Base-by-base conservation (phyloP, 1,139 yeast species). In the Saccharomycopsis hybrid region DNA sequence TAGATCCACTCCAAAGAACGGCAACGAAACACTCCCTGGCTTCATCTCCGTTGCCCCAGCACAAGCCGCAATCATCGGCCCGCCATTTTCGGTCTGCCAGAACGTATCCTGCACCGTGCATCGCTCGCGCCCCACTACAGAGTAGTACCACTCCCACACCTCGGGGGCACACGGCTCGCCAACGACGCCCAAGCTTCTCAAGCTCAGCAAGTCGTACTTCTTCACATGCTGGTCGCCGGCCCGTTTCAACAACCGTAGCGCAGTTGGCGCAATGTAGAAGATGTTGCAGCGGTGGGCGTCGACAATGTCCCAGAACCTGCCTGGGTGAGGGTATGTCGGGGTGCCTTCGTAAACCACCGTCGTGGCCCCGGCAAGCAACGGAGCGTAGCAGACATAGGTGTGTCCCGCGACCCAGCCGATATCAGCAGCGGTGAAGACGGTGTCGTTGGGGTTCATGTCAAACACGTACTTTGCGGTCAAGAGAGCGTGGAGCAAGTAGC, bases 391-490 rank as follows among this genome's bases (percentile, higher is more conserved):
- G 37, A 95, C 96, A 64, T 92, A 92, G 38, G 97, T 85, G 70
- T 92, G 98, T 61, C 98, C 98, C 41, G 98, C 92, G 65, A 92
- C 92, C 98, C 98, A 92, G 67, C 98, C 98, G 49, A 92, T 96
- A 68, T 92, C 98, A 67, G 97, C 97, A 50, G 97, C 97, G 48
- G 97, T 90, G 76, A 92, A 92, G 55, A 92, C 74, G 50, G 85
- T 77, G 68, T 92, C 98, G 61, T 85, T 85, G 49, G 83, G 79
- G 66, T 88, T 96, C 53, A 92, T 77, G 68, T 94, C 98, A 65
- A 92, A 92, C 52, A 90, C 86, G 68, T 90, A 92, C 69, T 84
- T 86, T 54, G 97, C 87, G 53, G 97, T 88, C 70, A 90, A 72
- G 49, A 96, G 95, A 44, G 97, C 97, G 58, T 97, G 97, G 59